Conservation (phyloP, 164 flowering plant species). For the Amborella trichopoda region DNA sequence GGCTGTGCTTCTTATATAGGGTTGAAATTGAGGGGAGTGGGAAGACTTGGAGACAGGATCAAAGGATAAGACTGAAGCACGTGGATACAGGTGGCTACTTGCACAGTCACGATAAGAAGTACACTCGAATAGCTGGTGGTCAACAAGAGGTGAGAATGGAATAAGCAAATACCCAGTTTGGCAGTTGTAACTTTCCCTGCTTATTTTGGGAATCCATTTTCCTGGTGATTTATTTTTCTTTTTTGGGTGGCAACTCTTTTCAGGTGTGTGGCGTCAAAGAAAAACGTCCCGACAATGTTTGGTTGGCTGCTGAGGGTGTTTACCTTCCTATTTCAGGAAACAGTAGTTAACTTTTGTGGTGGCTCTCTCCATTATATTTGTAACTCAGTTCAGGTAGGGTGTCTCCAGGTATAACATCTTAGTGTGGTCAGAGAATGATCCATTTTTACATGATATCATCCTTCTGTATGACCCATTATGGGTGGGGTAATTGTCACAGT, state of each 20-base stretch:
- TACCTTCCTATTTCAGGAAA: conserved; percentile 62
- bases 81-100: conserved; percentile 83
- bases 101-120: conserved; percentile 95
- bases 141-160: conserved; percentile 98
- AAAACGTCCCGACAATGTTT: conserved; percentile 78
- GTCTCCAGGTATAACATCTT: too few species aligned
- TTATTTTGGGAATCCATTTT: not conserved
- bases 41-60: conserved; percentile 92
- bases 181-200: not conserved
- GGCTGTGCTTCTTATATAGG: conserved; percentile 23
- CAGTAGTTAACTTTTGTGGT: too few species aligned
- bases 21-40: conserved; percentile 81
- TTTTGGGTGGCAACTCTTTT: conserved; percentile 1
- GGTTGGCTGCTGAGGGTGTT: conserved; percentile 93
- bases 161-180: not conserved
- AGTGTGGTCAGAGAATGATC: too few species aligned
- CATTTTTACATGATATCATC: too few species aligned
- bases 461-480: too few species aligned
- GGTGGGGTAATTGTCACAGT: too few species aligned
- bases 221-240: not conserved
- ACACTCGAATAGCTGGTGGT: conserved; percentile 82
- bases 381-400: too few species aligned
- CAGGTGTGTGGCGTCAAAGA: conserved; percentile 90
- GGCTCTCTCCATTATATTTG: too few species aligned
- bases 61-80: conserved; percentile 83